Percentiles rank a stretch among this genome's conserved stretches.
Conservation (phyloP, 2,329 filamentous ascomycete species). For the Fusarium incarnatum region DNA sequence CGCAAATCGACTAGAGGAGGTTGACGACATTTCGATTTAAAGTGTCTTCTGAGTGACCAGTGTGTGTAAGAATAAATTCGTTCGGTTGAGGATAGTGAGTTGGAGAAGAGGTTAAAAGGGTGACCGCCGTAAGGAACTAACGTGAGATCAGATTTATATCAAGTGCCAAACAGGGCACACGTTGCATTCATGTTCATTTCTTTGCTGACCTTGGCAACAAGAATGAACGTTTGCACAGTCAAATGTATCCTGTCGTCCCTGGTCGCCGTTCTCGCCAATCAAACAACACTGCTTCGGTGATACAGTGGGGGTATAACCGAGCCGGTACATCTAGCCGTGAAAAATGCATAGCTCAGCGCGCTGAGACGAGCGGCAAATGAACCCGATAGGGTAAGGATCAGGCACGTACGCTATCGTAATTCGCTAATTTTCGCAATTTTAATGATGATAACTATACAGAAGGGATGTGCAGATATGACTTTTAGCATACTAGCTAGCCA, state of each 20-base stretch:
- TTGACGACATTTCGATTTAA: too few relatives aligned
- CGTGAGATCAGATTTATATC: neutral
- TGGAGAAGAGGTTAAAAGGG: too few relatives aligned
- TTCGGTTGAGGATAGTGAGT: too few relatives aligned
- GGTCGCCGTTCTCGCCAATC: neutral
- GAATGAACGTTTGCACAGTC: neutral
- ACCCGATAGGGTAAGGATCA: too few relatives aligned
- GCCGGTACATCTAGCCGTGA: neutral
- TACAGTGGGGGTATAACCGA: neutral
- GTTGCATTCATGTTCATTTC: neutral
- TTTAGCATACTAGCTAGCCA: too few relatives aligned
- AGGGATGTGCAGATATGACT: too few relatives aligned
- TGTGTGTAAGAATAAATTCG: too few relatives aligned
- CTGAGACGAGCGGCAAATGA: neutral
- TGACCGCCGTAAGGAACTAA: too few relatives aligned
- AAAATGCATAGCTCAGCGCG: neutral
- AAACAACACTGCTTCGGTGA: rapidly evolving
- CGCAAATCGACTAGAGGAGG: neutral
- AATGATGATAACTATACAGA: too few relatives aligned
- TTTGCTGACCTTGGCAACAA: neutral
- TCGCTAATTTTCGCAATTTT: neutral
- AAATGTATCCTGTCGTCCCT: neutral
- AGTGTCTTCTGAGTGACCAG: too few relatives aligned
- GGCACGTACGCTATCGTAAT: neutral
- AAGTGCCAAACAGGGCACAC: too few relatives aligned